Evolutionary conservation across 177 flowering plant genomes (phyloP).

Genomic region (Vitis hybrid): DNA sequence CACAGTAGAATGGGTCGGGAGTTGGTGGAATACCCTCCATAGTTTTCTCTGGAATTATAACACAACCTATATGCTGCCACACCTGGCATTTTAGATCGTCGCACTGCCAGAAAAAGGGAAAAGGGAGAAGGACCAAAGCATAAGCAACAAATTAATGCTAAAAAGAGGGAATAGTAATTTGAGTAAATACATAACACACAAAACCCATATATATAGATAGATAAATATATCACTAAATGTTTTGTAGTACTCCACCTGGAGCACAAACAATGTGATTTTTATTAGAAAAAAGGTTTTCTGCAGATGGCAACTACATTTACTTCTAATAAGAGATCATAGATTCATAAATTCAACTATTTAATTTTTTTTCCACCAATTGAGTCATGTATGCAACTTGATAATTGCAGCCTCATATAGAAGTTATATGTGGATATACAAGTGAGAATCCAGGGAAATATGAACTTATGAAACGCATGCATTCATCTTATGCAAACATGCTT

Average conservation of each 20-base stretch:
- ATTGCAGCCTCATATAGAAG: too few relatives aligned
- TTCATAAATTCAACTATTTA: too few relatives aligned
- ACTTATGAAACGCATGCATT: not conserved
- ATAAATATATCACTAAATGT: too few relatives aligned
- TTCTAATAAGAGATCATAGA: too few relatives aligned
- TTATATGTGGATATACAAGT: too few relatives aligned
- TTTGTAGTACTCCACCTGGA: too few relatives aligned
- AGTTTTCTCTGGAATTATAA: conserved; percentile 80
- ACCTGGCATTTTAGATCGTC: conserved; percentile 69
- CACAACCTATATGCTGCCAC: conserved; percentile 89
- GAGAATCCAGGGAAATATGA: too few relatives aligned
- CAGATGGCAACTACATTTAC: too few relatives aligned
- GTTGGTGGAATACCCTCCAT: conserved; percentile 54
- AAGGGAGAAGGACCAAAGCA: not conserved
- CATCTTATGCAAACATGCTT: not conserved
- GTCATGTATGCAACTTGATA: too few relatives aligned
- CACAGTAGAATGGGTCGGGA: conserved; percentile 79
- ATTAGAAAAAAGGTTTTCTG: too few relatives aligned
- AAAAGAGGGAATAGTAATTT: not conserved
- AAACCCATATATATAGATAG: not conserved
- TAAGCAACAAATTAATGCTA: not conserved
- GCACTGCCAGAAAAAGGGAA: conserved; percentile 57
- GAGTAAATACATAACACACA: not conserved
- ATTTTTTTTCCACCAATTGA: too few relatives aligned
- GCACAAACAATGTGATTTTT: too few relatives aligned